phyloP scores from a whole-genome alignment of 2,329 filamentous ascomycete species.

The Penicillium polonicum region DNA sequence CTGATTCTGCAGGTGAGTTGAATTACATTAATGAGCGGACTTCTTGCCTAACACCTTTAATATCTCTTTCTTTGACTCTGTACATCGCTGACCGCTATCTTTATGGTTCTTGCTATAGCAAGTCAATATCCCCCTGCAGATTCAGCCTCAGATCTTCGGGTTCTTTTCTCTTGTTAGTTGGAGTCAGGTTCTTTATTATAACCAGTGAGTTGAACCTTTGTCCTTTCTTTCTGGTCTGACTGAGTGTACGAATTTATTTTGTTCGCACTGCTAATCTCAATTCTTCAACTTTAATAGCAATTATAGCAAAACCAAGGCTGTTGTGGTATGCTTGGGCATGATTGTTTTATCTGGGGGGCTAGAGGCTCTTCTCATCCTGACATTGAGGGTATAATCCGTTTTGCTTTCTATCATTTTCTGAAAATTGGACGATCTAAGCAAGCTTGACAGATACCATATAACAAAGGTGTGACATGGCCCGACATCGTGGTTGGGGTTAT shows the following conservation, averaged over 20 bases:
- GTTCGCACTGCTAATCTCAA: not conserved
- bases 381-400: conserved; percentile 48
- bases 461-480: conserved; percentile 54
- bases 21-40: not conserved
- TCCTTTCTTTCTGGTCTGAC: not conserved
- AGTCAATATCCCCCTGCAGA: conserved; percentile 55
- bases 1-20: conserved; percentile 49
- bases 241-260: not conserved
- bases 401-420: not conserved
- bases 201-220: conserved; percentile 39
- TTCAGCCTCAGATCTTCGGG: conserved; percentile 56
- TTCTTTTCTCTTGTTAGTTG: conserved; percentile 52
- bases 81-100: not conserved
- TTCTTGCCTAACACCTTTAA: not conserved
- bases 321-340: conserved; percentile 42
- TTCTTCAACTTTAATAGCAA: conserved; percentile 17
- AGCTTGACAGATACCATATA: conserved; percentile 49
- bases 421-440: not conserved
- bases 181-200: conserved; percentile 55
- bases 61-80: too few relatives aligned
- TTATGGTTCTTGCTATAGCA: conserved; percentile 39
- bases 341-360: conserved; percentile 52
- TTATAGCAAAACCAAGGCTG: conserved; percentile 49
- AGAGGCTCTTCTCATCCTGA: conserved; percentile 58
- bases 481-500: conserved; percentile 58